Base-by-base conservation (phyloP, 179 eudicot genomes). In the Heliamphora pulchella region DNA sequence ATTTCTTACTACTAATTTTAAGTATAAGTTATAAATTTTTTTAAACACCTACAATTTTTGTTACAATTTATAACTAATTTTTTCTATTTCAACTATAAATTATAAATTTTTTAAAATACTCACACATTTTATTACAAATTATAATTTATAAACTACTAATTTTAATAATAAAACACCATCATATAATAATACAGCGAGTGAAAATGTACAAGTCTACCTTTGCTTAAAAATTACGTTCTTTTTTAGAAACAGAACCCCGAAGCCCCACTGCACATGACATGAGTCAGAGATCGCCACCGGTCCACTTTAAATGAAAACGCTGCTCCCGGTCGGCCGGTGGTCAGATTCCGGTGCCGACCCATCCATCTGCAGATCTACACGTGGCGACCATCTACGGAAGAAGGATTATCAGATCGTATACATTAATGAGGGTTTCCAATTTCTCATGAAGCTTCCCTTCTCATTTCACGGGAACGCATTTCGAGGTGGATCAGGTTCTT, bases 401-500 rank as follows among this genome's bases (percentile, higher is more conserved):
- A 65, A 53, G 41, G 20, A 43, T 11, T 9, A 31, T 31, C 31
- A 31, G 31, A 31, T 31, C 31, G 41, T 20, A 61, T 72, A 61
- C 48, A 71, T 11, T 57, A n/a, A 69, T 55, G 70, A 51, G 44
- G 74, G 8, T 13, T 53, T 41, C 11, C 44, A 50, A 66, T 5
- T 53, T 70, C n/a, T 9, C 62, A 39, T 51, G 61, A 10, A 53
- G 31, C 44, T 53, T 10, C 74, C 47, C 51, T 8, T n/a, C 53
- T 9, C 22, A 5, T n/a, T 57, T 53, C 39, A 14, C 3, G 31
- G 87, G 86, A 81, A 81, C 90, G 81, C 90, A 17, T 72, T 65
- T 85, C 87, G 83, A 89, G 86, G 88, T 50, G 83, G 88, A 82
- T 86, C 78, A 84, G 89, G 82, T 84, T 85, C 74, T 68, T 65